These are phyloP conservation scores for Paramecium sonneborni DNA, from an alignment of 73 alveolate genomes.

Conservation along the genomic window DNA sequence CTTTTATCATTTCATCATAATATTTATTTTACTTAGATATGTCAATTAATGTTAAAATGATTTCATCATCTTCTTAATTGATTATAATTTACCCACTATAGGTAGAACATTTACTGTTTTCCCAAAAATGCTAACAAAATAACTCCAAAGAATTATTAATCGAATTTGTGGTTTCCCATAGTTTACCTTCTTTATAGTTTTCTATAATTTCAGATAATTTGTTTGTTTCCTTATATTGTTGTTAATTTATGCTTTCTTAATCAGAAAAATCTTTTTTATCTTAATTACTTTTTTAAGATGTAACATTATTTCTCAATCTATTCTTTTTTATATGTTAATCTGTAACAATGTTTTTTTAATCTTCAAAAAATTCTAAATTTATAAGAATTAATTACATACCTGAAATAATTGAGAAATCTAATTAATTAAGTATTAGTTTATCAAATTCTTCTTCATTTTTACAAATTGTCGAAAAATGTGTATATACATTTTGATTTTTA, in stretches of 20 bases:
- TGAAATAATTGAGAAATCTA: not conserved
- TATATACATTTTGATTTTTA: not conserved
- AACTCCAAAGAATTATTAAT: not conserved
- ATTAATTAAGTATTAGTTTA: not conserved
- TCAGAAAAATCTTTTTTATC: not conserved
- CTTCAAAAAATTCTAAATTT: not conserved
- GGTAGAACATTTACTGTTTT: not conserved
- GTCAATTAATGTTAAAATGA: not conserved
- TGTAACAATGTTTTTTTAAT: not conserved
- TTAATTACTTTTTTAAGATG: not conserved
- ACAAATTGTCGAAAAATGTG: not conserved
- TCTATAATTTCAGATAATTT: not conserved
- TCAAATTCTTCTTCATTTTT: not conserved
- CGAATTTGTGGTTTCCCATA: not conserved
- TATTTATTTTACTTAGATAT: not conserved
- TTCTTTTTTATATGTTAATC: not conserved
- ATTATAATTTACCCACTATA: not conserved
- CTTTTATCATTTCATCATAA: not conserved
- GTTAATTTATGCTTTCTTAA: not conserved
- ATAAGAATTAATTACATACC: not conserved
- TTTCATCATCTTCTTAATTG: constrained; percentile 41
- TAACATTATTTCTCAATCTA: not conserved
- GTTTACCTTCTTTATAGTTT: not conserved
- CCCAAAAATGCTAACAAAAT: not conserved
- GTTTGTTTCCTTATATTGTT: not conserved